Evolutionary conservation across 2,329 filamentous ascomycete species (phyloP).

Genomic region (Drechslerella coelobrocha): DNA sequence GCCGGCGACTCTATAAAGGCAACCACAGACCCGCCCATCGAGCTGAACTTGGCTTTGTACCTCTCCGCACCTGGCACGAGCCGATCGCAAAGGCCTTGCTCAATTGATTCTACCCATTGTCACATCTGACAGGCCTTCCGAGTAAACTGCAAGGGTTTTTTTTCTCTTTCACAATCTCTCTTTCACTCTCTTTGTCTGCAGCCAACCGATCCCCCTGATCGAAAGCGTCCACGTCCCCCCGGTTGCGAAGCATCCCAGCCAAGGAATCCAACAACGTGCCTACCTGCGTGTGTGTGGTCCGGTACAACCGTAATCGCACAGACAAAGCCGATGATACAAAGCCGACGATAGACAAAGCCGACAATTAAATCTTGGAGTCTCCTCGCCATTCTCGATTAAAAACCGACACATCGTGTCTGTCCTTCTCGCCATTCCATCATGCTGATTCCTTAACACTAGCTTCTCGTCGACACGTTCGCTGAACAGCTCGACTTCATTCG

Average conservation of each 20-base stretch:
- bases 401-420: constrained; percentile 3
- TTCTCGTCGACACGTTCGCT: constrained; percentile 48
- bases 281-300: constrained; percentile 1
- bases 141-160: constrained; percentile 1
- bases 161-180: too few relatives aligned
- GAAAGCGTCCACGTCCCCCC: constrained; percentile 3
- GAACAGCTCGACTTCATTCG: constrained; percentile 41
- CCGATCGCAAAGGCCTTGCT: not conserved
- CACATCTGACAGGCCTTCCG: not conserved
- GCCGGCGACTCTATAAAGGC: not conserved
- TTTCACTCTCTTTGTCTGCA: constrained; percentile 25
- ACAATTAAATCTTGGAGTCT: too few relatives aligned
- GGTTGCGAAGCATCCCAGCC: constrained; percentile 26
- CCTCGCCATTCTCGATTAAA: too few relatives aligned
- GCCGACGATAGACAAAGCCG: too few relatives aligned
- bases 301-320: too few relatives aligned
- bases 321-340: too few relatives aligned
- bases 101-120: not conserved
- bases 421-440: constrained; percentile 26
- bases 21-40: not conserved
- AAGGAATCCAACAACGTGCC: constrained; percentile 31
- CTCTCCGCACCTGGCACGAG: not conserved
- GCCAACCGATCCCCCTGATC: constrained; percentile 44
- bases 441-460: constrained; percentile 42
- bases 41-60: not conserved